Evolutionary conservation across 176 grass and related monocot genomes (phyloP), one percentile per base, ranked within the genome.

Genomic region (Canna indica): DNA sequence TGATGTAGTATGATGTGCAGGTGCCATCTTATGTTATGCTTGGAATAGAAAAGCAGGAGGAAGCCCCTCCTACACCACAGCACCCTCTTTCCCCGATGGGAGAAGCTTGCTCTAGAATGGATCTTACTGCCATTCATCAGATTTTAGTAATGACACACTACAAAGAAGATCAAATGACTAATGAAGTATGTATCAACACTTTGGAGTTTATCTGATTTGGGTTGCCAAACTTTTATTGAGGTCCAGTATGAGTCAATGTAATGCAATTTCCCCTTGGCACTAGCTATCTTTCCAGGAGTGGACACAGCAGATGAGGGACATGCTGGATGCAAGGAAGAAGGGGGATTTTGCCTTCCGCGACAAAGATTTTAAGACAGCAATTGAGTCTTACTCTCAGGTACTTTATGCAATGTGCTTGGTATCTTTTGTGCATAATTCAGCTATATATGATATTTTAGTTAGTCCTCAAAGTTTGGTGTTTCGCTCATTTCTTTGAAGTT

Each of bases 271-370:
- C 26, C 67, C 54, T 17, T 65, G 33, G 52, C 75, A 80, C 73
- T 75, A 97, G 94, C 78, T 97, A 47, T 93, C 94, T 10, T 97
- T 97, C 77, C 94, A 97, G 59, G 94, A 97, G 79, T 97, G 94
- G 94, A 97, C 94, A 64, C 89, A 93, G 50, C 94, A 93, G 76
- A 97, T 97, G 94, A 93, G 86, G 72, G 94, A 97, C 64, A 93
- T 97, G 82, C 30, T 97, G 57, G 94, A 97, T 1, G 84, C 89
- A 29, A 85, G 94, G 68, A 97, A 93, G 63, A 80, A 79, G 46
- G 94, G 94, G 2, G 94, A 97, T 71, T 85, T 86, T 59, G 89
- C 89, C 26, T 97, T 97, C 56, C 94, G 89, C n/a, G 89, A 90
- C 24, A 97, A 92, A 84, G 89, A 97, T 83, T 97, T 97, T 71